Evolutionary conservation across 345 rosid species (phyloP), one percentile per base, ranked within the genome.

Genomic region (Boechera retrofracta): DNA sequence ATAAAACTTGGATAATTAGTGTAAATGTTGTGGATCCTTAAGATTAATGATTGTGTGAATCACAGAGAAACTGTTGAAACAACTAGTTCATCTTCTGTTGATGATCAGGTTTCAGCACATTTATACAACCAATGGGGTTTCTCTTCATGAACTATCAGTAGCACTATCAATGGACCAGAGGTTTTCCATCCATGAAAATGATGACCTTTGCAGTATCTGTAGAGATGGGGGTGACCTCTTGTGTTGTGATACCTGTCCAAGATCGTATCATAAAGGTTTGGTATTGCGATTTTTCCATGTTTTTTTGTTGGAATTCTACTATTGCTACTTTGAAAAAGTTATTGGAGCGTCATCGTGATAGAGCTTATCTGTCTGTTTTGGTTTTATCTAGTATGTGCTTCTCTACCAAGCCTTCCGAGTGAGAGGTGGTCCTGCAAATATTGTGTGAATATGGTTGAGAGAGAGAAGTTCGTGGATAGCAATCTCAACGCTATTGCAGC

Each of bases 121-220:
- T 68, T 95, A 89, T 82, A 95, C 97, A 63, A 92, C 99, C 55
- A 95, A 95, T 82, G 99, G 99, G 6, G 99, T 95, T 18, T 92
- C 99, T 77, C 97, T 95, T 52, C 99, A 92, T 84, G 99, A 95
- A 80, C 81, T 89, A 75, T 84, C 99, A 39, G 57, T 95, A 75
- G 84, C 84, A 73, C 71, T 91, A 52, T 81, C 88, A 58, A 92
- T 81, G 83, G 80, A 69, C 48, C 81, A 84, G 75, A 85, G 77
- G 80, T 81, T 89, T 48, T 83, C 95, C 42, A 33, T 82, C 47
- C 74, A 45, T 21, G 96, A 92, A 66, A 92, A 87, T 85, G 99
- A 95, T 80, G 98, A 92, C 54, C 87, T 91, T 39, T 95, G 99
- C 75, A 84, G 85, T 77, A 77, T 95, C 59, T 95, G 98, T 80